A percentile compares a stretch with the other conserved stretches of the same genome.
Evolutionary conservation across 2,329 filamentous ascomycete species (phyloP).

Genomic region (Calonectria pseudoreteaudii): DNA sequence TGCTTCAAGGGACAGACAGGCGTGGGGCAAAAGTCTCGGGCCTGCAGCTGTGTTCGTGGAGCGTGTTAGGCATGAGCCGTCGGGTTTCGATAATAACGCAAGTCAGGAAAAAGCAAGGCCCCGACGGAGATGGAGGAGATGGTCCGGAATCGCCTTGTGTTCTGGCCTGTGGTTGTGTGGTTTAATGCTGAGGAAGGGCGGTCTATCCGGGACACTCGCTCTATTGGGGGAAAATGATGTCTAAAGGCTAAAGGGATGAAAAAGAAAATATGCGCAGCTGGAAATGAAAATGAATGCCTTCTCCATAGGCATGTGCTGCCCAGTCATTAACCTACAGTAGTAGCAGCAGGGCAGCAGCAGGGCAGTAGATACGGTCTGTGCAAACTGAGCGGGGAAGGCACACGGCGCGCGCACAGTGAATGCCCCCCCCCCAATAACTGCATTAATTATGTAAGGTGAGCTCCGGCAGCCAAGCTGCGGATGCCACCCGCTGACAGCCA

Average conservation of each 20-base stretch:
- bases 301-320: neutral
- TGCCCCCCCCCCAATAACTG: neutral
- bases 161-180: neutral
- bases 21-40: neutral
- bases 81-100: neutral
- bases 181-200: neutral
- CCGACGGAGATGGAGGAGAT: neutral
- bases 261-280: neutral
- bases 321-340: neutral
- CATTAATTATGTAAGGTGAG: slow-evolving; percentile 11
- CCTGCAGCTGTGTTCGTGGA: neutral
- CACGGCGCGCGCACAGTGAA: neutral
- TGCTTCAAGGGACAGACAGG: neutral
- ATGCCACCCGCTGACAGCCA: neutral
- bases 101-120: neutral
- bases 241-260: neutral
- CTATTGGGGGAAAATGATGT: neutral
- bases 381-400: neutral
- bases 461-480: neutral
- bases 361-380: neutral
- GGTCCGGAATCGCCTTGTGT: neutral
- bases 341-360: neutral
- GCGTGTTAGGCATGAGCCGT: neutral
- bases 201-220: neutral
- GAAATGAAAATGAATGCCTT: neutral